phyloP scores from a whole-genome alignment of 192 early-diverging fungal species.

The Lobulomyces angularis region DNA sequence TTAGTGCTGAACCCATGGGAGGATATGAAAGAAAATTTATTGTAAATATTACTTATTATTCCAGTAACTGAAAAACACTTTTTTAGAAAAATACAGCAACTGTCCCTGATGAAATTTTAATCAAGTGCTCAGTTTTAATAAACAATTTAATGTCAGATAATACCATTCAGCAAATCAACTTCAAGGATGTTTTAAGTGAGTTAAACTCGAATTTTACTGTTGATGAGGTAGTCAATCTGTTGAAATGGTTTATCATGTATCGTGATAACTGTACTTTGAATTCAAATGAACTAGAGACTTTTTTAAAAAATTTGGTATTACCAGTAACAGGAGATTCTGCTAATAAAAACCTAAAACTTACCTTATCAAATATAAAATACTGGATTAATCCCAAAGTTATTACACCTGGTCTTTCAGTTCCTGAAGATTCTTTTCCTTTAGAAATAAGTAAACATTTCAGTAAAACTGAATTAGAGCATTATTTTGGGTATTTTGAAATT shows the following conservation, averaged over 20 bases:
- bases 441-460: slow-evolving; percentile 52
- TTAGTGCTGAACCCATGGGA: slow-evolving; percentile 29
- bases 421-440: slow-evolving; percentile 45
- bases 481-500: slow-evolving; percentile 30
- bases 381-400: slow-evolving; percentile 56
- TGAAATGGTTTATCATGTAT: slow-evolving; percentile 68
- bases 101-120: slow-evolving; percentile 34
- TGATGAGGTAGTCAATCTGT: slow-evolving; percentile 47
- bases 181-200: slow-evolving; percentile 57
- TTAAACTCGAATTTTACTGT: slow-evolving; percentile 39
- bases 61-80: slow-evolving; percentile 36
- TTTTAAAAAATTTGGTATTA: slow-evolving; percentile 38
- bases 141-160: slow-evolving; percentile 30
- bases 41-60: no score
- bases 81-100: slow-evolving; percentile 56
- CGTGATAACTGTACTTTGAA: slow-evolving; percentile 18
- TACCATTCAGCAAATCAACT: slow-evolving; percentile 30
- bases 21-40: no score
- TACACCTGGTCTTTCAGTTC: slow-evolving; percentile 47
- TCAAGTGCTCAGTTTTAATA: slow-evolving; percentile 42
- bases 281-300: slow-evolving; percentile 11
- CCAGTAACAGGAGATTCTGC: slow-evolving; percentile 1
- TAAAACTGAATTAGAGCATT: slow-evolving; percentile 37
- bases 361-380: slow-evolving; percentile 38
- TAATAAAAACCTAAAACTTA: slow-evolving; percentile 11